Base-by-base conservation (phyloP, 352 stramenopile species). In the Globisporangium rhizosaccharum region DNA sequence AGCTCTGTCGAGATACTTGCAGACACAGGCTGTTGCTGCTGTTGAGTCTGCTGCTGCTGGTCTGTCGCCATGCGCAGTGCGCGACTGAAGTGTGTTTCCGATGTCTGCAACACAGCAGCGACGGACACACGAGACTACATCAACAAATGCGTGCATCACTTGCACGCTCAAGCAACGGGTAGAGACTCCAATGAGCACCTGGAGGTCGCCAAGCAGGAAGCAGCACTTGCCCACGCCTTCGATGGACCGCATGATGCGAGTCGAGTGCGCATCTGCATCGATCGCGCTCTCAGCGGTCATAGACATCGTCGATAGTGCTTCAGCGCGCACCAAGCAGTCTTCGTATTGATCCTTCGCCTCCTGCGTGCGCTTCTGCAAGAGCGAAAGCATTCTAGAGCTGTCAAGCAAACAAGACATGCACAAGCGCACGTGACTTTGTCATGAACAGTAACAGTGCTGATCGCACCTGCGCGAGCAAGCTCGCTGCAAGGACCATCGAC, bases 181-280 rank as follows among this genome's bases (percentile, higher is more conserved):
- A 6, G 28, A 6, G 8, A 39, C 5, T 0, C 33, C 6, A 39
- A 39, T 8, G 6, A 39, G 33, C 5, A 87, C 79, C 61, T 85
- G 52, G 15, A 87, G 82, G 5, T 84, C 66, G 3, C 75, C 75
- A 0, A 79, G 58, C 11, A 87, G 53, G 44, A 89, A 88, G 26
- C 59, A 72, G n/a, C 76, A 87, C 39, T 77, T 81, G 18, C 69
- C 81, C 0, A 89, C 44, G 7, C 67, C 68, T 37, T 90, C 81
- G 7, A 61, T 56, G 39, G 72, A 86, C n/a, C 62, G 37, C 0
- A 79, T 33, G 5, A 65, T 60, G n/a, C 65, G 17, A 6, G 47
- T 47, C 15, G 78, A 54, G 1, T 61, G 20, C 11, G 53, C 45
- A 3, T 67, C 68, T 36, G 71, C 70, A 8, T 39, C 33, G 9